These are phyloP conservation scores for Rheum nobile DNA, from an alignment of 148 eudicot genomes.

Conservation along the genomic window DNA sequence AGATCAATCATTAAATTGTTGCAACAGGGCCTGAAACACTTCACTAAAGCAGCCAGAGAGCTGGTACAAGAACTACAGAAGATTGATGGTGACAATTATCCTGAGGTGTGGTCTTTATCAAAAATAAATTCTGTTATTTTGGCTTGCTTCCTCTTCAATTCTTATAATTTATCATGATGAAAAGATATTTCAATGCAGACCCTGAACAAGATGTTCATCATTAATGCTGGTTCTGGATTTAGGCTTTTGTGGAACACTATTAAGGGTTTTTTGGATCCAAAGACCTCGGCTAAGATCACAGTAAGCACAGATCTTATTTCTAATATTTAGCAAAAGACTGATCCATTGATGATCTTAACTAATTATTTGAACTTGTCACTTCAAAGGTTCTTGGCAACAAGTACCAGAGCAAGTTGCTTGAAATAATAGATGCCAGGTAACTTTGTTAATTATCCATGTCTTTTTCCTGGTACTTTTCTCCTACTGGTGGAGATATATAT, in stretches of 20 bases:
- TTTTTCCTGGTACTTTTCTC: conserved; percentile 3
- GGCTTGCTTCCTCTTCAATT: not conserved
- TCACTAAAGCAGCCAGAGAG: conserved; percentile 76
- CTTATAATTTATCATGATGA: not conserved
- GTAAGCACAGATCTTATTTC: conserved; percentile 24
- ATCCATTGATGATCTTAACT: not conserved
- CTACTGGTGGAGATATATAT: not conserved
- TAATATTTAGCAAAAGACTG: not conserved
- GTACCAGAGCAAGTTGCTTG: conserved; percentile 92
- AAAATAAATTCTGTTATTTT: not conserved
- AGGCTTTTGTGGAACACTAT: conserved; percentile 84
- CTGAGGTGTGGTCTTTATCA: conserved; percentile 46
- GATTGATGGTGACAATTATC: conserved; percentile 96
- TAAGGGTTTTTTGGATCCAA: conserved; percentile 85
- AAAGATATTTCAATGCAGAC: conserved; percentile 36
- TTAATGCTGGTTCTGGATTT: conserved; percentile 98
- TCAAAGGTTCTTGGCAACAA: conserved; percentile 79
- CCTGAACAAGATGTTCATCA: conserved; percentile 87
- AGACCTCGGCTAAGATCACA: conserved; percentile 78
- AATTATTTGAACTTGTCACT: not conserved
- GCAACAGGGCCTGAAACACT: conserved; percentile 74
- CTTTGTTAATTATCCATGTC: not conserved
- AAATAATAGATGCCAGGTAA: conserved; percentile 75
- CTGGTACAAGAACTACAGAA: conserved; percentile 74
- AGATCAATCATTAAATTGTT: conserved; percentile 7